Evolutionary conservation across 768 basidiomycete species (phyloP), one percentile per base, ranked within the genome.

Genomic region (Hericium rajendrae): DNA sequence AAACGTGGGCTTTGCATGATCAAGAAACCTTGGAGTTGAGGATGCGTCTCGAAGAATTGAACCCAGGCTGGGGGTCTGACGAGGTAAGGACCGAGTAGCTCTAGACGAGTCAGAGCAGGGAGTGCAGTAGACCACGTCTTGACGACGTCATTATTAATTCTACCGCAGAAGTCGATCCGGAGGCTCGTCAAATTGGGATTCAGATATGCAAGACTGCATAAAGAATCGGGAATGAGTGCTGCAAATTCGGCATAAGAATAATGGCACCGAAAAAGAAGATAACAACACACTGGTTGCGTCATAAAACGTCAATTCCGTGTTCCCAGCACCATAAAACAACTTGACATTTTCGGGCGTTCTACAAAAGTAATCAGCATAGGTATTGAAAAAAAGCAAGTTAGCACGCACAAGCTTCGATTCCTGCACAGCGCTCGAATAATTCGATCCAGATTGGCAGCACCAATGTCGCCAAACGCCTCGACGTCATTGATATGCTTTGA

Each of bases 1-100:
- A 98, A 94, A 4, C 92, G 82, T 8, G 92, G 91, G 57, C 87
- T 89, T 65, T 94, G 91, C 9, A 78, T 86, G 64, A 99, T 83
- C 41, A 86, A 75, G 71, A 97, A 89, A 6, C 78, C 79, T 62
- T 82, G 74, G 11, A 99, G 77, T 11, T 74, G 68, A 4, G 83
- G 78, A 54, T 86, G 81, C 2, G 78, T 66, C 54, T 78, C 68
- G 70, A 97, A 82, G 72, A 97, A 93, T 0, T 72, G 65, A 49
- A 78, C 72, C 95, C 95, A 98, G 0, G 79, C 81, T 0, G 78
- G 72, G 8, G 78, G 71, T 20, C 85, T 83, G 38, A 97, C 86
- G 22, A 93, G 83, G 71, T 91, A 94, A 2, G 93, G 93, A 0
- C 89, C 95, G 12, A 91, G 81, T 15, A 99, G 86, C 68, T 87